Base-by-base conservation (phyloP, 768 basidiomycete genomes). In the Hericium erinaceus region DNA sequence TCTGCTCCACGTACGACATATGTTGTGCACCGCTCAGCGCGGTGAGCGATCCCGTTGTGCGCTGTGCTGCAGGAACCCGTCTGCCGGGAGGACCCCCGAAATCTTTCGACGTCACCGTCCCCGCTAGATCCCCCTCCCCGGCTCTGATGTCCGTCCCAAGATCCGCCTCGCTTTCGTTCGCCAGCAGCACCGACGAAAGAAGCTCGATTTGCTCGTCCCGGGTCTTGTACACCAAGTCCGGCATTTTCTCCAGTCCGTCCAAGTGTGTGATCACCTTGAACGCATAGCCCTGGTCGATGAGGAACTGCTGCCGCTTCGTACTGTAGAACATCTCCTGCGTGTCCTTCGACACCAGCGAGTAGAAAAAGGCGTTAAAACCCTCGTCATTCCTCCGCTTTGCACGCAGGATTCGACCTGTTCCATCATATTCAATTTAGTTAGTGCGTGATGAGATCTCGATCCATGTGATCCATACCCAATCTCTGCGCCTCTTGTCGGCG, bases 301-400 rank as follows among this genome's bases (percentile, higher is more conserved):
- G 75, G 74, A 99, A 99, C 67, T 98, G 94, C 67, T 98, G 97
- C 15, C 97, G 85, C 73, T 99, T 99, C 3, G 97, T 95, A 69
- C 92, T 95, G 78, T 98, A 99, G 73, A 87, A 99, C 93, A 98
- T 98, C 73, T 98, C 97, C 67, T 97, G 93, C 4, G 95, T 99
- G 73, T 98, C 95, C 72, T 97, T 97, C 24, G 95, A 98, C 38
- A 99, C 97, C 7, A 99, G 83, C 37, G 97, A 98, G 71, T 99
- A 99, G 74, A 99, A 99, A 75, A 98, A 99, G 22, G 97, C 97
- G 62, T 99, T 99, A 76, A 99, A 99, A 1, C 97, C 97, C 73
- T 98, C 97, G 66, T 99, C 97, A 67, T 99, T 99, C 61, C 97
- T 80, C 58, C 97, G 82, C 71, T 99, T 99, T 9, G 97, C 97